Evolutionary conservation across 176 grass and related monocot species (phyloP), one percentile per base, ranked within the genome.

Genomic region (Oryza australiensis): DNA sequence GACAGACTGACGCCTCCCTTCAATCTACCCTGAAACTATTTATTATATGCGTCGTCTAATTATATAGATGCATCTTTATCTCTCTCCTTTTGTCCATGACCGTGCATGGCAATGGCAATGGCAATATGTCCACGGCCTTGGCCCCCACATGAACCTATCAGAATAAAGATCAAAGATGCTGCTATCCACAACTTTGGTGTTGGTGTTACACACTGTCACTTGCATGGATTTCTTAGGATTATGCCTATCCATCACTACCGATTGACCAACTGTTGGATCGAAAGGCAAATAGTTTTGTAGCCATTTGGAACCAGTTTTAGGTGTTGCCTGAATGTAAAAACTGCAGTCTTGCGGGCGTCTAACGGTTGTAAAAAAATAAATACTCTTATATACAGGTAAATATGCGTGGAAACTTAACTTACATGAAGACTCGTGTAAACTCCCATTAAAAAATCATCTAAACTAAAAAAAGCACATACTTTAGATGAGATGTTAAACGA

Each of bases 121-220:
- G n/a, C n/a, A n/a, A n/a, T 38, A 35, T 40, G 13, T 5, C 14
- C 9, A 79, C 16, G 6, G 28, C 64, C 12, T 65, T 65, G 12
- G 38, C 9, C 42, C 64, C 83, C 68, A 70, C 67, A 20, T 13
- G 55, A 79, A 66, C 68, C 75, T 40, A 73, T 73, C 75, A 27
- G 84, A 85, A 37, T 26, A 85, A 78, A 76, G 81, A 67, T 67
- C 30, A 75, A 76, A 46, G 66, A 46, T 78, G 75, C 76, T 62
- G 27, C 53, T 49, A 72, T 79, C 83, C 55, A 70, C 66, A 37
- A 1, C 66, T 74, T 63, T 41, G 46, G 20, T 77, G 83, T 22
- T 85, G 66, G 66, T 29, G 66, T 69, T 74, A 29, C 49, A 6
- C 83, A 48, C 35, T 32, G 73, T 85, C 74, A 48, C n/a, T 48